Base-by-base conservation (phyloP, 805 yeast species). In the Monosporozyma aquatica region DNA sequence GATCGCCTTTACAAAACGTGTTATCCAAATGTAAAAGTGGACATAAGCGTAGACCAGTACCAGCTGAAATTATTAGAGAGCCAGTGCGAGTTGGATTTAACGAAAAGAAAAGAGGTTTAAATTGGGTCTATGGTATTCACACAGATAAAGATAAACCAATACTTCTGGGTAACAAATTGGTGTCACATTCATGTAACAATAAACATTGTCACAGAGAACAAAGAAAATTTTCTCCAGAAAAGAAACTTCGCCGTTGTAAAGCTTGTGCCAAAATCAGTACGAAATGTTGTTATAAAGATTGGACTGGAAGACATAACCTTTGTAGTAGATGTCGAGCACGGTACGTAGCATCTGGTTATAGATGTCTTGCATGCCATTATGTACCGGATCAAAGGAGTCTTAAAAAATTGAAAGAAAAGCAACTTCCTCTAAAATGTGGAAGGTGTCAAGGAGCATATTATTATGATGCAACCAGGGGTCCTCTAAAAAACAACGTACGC, bases 261-360 rank as follows among this genome's bases (percentile, higher is more conserved):
- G 58, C 58, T 3, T 55, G 60, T 25, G 48, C 53, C 3, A 45
- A 49, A 11, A 47, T 49, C 18, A 58, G 60, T 17, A 50, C 49
- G 1, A 45, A 52, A 28, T 49, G 53, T 33, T 54, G 49, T 36
- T 55, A 55, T 39, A 49, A 47, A 22, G 58, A 54, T 41, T 54
- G 58, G 58, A 44, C 55, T 14, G 60, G 60, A 4, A 48, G 46
- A 13, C 45, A 46, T 27, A 46, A 51, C 22, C 41, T 54, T 8
- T 55, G 60, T 39, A 53, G 54, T 4, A 49, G 56, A 26, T 55
- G 60, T 38, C 50, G 52, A 38, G 52, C 56, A 7, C 49, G 60
- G 11, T 55, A 54, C 36, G 47, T 48, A 37, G 48, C 49, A 28
- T 50, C 56, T 30, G 57, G 58, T 2, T 50, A 50, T 34, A 47